These are phyloP conservation scores for Psilocybe tampanensis DNA, from an alignment of 768 basidiomycete species.

Conservation along the genomic window DNA sequence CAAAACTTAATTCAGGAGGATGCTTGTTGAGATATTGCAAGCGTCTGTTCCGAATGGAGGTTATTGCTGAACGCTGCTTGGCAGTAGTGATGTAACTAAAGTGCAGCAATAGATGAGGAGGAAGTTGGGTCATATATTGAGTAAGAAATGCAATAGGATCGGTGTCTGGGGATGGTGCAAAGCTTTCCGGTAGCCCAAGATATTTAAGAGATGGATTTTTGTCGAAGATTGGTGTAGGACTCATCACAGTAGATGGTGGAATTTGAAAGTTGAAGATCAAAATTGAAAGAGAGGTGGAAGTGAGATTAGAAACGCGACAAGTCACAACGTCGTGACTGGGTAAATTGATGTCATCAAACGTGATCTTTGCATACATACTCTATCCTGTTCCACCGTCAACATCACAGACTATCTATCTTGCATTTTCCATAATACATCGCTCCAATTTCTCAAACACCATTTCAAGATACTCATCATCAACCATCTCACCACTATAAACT, in stretches of 20 bases:
- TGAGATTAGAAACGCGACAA: slow-evolving; percentile 19
- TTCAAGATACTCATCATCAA: not conserved
- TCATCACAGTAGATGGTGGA: too few species aligned
- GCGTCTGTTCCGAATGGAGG: slow-evolving; percentile 72
- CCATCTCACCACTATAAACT: not conserved
- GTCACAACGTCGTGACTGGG: slow-evolving; percentile 17
- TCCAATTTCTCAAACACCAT: not conserved
- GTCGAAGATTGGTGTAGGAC: slow-evolving; percentile 28
- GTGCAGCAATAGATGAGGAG: slow-evolving; percentile 58
- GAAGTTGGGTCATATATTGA: slow-evolving; percentile 60
- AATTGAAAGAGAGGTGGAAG: not conserved
- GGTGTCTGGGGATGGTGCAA: slow-evolving; percentile 58
- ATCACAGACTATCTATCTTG: too few species aligned
- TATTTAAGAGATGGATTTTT: slow-evolving; percentile 39
- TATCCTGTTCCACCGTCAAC: not conserved
- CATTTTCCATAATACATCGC: too few species aligned
- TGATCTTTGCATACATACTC: not conserved
- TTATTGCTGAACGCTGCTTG: slow-evolving; percentile 64
- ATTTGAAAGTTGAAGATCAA: slow-evolving; percentile 1
- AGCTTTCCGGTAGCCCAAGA: slow-evolving; percentile 60
- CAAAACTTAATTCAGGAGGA: slow-evolving; percentile 59
- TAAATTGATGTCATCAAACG: not conserved
- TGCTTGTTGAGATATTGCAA: slow-evolving; percentile 58
- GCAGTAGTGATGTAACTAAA: slow-evolving; percentile 55
- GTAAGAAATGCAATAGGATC: slow-evolving; percentile 67